These are phyloP conservation scores for Cephalotrichum gorgonifer DNA, from an alignment of 2,329 filamentous ascomycete species.

Conservation along the genomic window DNA sequence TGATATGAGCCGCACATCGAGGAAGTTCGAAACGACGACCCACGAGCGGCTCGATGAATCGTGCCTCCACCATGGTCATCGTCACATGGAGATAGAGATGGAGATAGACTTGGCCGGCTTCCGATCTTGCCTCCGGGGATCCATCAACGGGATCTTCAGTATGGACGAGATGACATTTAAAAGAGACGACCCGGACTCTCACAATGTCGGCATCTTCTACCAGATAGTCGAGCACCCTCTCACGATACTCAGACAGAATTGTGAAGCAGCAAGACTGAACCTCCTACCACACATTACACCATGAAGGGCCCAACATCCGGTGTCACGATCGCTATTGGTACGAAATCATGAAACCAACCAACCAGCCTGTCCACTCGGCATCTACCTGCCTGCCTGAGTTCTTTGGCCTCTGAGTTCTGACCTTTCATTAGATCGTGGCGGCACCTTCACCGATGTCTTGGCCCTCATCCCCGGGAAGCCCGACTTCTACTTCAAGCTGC, in stretches of 20 bases:
- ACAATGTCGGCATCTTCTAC: background rate
- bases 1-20: background rate
- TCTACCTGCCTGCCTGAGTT: too few relatives aligned
- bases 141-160: background rate
- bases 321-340: conserved; percentile 4
- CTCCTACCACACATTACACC: background rate
- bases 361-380: too few relatives aligned
- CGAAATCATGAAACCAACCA: conserved; percentile 7
- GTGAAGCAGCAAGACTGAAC: background rate
- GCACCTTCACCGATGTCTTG: conserved; percentile 60
- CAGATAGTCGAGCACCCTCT: background rate
- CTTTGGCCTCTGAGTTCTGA: conserved; percentile 10
- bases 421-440: conserved; percentile 17
- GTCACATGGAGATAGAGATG: too few relatives aligned
- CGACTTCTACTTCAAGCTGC: conserved; percentile 60
- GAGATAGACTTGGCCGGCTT: too few relatives aligned
- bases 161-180: background rate
- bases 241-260: background rate
- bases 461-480: conserved; percentile 56
- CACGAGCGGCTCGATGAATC: background rate
- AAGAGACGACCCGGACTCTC: background rate
- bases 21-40: background rate
- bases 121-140: background rate
- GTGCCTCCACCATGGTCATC: background rate
- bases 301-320: background rate